These are phyloP conservation scores for Gentiana macrophylla DNA, from an alignment of 257 asterid genomes.

Conservation along the genomic window DNA sequence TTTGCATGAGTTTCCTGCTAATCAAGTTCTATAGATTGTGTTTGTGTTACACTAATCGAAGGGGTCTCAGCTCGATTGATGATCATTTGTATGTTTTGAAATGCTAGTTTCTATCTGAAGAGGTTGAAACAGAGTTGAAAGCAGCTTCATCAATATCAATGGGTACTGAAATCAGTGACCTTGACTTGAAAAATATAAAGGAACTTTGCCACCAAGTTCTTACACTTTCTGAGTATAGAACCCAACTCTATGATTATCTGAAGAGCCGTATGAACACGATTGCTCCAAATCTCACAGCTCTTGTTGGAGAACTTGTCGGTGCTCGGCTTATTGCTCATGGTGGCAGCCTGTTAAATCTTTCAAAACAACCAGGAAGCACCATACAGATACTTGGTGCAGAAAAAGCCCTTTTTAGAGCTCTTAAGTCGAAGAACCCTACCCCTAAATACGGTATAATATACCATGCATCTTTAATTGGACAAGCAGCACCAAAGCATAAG, in stretches of 20 bases:
- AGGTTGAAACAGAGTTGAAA: conserved; percentile 63
- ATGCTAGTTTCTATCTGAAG: conserved; percentile 56
- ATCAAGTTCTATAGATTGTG: background rate
- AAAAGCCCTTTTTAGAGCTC: conserved; percentile 83
- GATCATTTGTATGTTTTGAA: background rate
- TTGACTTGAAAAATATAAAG: conserved; percentile 69
- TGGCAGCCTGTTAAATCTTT: conserved; percentile 78
- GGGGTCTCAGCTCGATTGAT: too few relatives aligned
- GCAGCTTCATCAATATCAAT: conserved; percentile 76
- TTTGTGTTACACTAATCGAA: background rate
- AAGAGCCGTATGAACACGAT: conserved; percentile 86
- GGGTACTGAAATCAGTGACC: conserved; percentile 90
- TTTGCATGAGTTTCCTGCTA: too few relatives aligned
- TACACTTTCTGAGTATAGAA: conserved; percentile 69
- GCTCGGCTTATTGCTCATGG: conserved; percentile 94
- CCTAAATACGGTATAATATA: conserved; percentile 84
- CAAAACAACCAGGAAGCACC: conserved; percentile 91
- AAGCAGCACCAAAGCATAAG: conserved; percentile 88
- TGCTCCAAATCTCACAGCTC: conserved; percentile 90
- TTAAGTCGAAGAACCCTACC: conserved; percentile 81
- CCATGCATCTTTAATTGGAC: conserved; percentile 86
- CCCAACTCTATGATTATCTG: conserved; percentile 66
- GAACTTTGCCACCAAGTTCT: conserved; percentile 79
- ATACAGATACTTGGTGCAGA: conserved; percentile 95
- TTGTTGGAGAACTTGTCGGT: conserved; percentile 88